Evolutionary conservation across 139 green algal genomes (phyloP).

Genomic region (Chlamydomonas sphaeroides): DNA sequence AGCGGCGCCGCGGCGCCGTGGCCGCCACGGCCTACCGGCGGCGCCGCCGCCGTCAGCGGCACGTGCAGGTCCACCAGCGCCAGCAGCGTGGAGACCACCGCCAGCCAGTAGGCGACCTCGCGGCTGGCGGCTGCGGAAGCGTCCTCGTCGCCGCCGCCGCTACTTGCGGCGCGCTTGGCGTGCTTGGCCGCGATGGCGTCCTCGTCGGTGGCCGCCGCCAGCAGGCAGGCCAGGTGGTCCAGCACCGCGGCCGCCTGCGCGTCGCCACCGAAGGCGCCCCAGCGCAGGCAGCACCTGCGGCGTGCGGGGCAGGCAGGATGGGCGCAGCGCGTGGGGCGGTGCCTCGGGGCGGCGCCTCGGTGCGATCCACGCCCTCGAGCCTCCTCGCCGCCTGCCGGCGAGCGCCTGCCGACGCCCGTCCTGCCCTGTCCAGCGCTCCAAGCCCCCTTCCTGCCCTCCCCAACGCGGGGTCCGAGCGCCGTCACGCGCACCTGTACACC

Average conservation of each 20-base stretch:
- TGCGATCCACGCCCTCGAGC: no score
- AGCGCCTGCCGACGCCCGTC: no score
- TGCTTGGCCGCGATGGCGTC: constrained; percentile 2
- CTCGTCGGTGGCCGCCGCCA: constrained; percentile 12
- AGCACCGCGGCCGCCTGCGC: constrained; percentile 3
- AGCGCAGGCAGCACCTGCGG: constrained; percentile 31
- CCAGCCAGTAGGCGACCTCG: constrained; percentile 39
- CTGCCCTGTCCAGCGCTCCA: no score
- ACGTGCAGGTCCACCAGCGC: constrained; percentile 39
- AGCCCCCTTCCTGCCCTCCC: no score
- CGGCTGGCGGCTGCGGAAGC: background rate
- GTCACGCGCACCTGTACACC: constrained; percentile 42
- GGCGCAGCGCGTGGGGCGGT: no score
- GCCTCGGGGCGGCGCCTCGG: no score
- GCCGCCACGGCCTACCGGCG: background rate
- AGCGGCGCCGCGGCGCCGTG: background rate
- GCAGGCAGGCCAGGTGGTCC: constrained; percentile 2
- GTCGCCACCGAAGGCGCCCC: constrained; percentile 15
- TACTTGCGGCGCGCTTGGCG: background rate
- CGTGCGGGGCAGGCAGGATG: no score
- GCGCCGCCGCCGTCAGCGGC: background rate
- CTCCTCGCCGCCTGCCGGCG: no score
- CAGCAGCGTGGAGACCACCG: constrained; percentile 30
- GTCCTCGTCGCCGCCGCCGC: background rate
- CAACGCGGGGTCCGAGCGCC: no score